Base-by-base conservation (phyloP, 1,284 basidiomycete genomes). In the Porodaedalea pini region DNA sequence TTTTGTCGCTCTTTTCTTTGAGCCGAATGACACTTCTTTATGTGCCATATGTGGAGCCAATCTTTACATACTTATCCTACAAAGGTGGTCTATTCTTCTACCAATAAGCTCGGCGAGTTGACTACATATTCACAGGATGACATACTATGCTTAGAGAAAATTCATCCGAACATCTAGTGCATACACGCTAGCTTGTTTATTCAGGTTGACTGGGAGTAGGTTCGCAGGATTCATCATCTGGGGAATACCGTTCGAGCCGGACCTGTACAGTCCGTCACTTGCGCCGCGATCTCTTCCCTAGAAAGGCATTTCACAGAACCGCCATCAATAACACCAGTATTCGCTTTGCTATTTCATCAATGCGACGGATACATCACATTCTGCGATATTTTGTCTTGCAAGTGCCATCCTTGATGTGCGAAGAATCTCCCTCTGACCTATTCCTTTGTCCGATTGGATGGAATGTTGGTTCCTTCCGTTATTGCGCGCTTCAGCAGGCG, bases 181-280 rank as follows among this genome's bases (percentile, higher is more conserved):
- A 49, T 94, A 97, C 66, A 76, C 83, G 0, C 62, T 80, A 0
- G 89, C 93, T 0, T 79, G 82, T 1, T 61, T 69, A 1, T 89
- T 97, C 59, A 81, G 95, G 29, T 88, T 93, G 0, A 96, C 95
- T 60, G 94, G 92, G 1, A 70, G 92, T 21, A 71, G 95, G 43
- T 78, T 92, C 0, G 71, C 76, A n/a, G 89, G 89, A 0, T 93
- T 90, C 68, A 71, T 94, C 36, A 63, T 84, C 1, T 94, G 90
- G 88, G 81, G 80, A 0, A 68, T 86, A 43, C 59, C 88, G 10
- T 68, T 83, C 3, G 73, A 74, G 17, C 85, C 85, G 0, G 70
- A 79, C 49, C 34, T 58, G 13, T 8, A 49, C 19, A 49, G 10
- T 6, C n/a, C n/a, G 21, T 48, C 31, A 17, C 34, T 19, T 27